phyloP scores from a whole-genome alignment of 73 alveolate genomes.

The Effrenium voratum region DNA sequence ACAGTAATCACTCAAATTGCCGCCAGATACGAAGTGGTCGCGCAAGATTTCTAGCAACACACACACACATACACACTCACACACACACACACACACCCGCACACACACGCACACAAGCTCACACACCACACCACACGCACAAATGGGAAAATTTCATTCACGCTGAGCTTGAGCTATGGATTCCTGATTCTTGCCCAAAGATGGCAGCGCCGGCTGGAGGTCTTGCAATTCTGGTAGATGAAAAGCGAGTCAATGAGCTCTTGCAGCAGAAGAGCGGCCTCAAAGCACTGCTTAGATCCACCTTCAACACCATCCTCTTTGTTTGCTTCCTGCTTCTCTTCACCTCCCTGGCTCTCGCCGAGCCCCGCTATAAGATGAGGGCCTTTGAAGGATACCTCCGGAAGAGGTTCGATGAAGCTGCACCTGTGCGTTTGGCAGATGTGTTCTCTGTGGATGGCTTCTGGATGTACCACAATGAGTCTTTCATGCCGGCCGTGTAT shows the following conservation, averaged over 20 bases:
- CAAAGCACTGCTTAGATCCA: constrained; percentile 67
- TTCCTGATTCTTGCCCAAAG: no score
- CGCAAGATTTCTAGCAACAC: no score
- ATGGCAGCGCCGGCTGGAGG: constrained; percentile 83
- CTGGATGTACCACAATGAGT: constrained; percentile 78
- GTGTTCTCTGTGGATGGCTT: constrained; percentile 60
- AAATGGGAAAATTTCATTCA: no score
- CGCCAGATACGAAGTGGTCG: no score
- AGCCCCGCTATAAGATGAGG: constrained; percentile 73
- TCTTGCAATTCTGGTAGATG: constrained; percentile 75
- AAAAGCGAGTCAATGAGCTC: constrained; percentile 73
- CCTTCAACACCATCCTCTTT: constrained; percentile 81
- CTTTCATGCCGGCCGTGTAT: constrained; percentile 85
- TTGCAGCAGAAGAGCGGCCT: constrained; percentile 79
- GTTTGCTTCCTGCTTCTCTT: constrained; percentile 50
- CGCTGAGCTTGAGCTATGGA: no score
- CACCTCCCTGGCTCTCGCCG: constrained; percentile 61
- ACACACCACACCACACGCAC: no score
- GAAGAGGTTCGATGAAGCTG: constrained; percentile 43
- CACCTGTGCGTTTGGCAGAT: constrained; percentile 11
- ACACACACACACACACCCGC: no score
- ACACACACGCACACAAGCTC: no score
- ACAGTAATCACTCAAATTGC: no score
- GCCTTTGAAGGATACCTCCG: constrained; percentile 88
- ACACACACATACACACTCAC: no score